Conservation (phyloP, 2,329 filamentous ascomycete species). For the Microdochium trichocladiopsis region DNA sequence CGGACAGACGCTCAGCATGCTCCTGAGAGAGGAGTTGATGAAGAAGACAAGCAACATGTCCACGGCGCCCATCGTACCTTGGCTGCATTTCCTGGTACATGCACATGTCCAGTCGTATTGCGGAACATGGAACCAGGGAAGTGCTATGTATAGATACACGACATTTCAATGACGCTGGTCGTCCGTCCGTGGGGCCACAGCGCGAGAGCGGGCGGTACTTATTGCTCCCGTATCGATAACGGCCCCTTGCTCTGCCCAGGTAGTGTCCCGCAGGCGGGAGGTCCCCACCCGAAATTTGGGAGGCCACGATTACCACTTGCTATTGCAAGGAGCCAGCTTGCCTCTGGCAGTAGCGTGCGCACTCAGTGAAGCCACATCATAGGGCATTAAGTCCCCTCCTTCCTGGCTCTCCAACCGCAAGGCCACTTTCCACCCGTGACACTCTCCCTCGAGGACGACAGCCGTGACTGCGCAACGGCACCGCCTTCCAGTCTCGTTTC, state of each 20-base stretch:
- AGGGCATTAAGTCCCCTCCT: background rate
- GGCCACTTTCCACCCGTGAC: background rate
- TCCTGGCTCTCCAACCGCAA: background rate
- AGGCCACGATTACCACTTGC: slow-evolving; percentile 4
- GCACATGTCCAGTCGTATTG: too few species aligned
- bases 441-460: background rate
- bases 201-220: too few species aligned
- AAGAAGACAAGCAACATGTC: too few species aligned
- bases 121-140: too few species aligned
- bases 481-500: slow-evolving; percentile 2
- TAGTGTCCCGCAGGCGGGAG: background rate
- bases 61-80: too few species aligned
- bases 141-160: too few species aligned
- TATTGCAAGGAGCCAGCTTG: slow-evolving; percentile 2
- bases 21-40: too few species aligned
- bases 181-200: too few species aligned
- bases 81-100: too few species aligned
- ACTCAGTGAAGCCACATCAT: background rate
- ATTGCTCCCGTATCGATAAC: background rate
- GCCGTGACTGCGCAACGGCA: background rate
- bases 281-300: slow-evolving; percentile 1
- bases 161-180: too few species aligned
- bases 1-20: too few species aligned
- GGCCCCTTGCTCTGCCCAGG: background rate
- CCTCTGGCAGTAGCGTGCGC: background rate